phyloP scores from a whole-genome alignment of 441 rosid genomes.

The Mallotus repandus region DNA sequence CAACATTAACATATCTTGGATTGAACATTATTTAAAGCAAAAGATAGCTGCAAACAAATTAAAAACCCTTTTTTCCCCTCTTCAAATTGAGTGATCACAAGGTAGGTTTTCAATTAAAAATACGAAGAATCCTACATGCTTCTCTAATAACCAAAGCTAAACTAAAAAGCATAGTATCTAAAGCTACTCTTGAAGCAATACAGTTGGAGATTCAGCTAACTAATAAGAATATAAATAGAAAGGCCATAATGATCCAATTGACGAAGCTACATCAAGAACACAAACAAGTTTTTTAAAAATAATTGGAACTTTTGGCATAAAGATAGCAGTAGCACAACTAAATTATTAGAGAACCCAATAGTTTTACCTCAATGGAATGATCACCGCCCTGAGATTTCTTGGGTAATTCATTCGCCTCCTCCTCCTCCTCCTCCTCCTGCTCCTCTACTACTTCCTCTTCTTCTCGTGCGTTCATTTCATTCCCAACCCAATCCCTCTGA shows the following conservation, averaged over 20 bases:
- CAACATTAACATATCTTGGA: neutral
- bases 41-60: too few species aligned
- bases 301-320: too few species aligned
- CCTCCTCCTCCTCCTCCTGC: constrained; percentile 47
- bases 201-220: too few species aligned
- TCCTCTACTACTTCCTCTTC: constrained; percentile 52
- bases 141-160: neutral
- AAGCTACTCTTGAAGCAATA: neutral
- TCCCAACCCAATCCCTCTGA: constrained; percentile 78
- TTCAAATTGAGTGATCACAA: neutral
- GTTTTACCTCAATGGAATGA: constrained; percentile 38
- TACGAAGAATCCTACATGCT: neutral
- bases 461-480: constrained; percentile 36
- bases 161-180: neutral
- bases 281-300: too few species aligned
- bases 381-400: constrained; percentile 13
- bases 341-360: neutral
- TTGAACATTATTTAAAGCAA: neutral
- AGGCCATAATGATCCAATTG: neutral
- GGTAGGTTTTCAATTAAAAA: neutral
- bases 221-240: neutral
- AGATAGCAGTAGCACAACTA: too few species aligned
- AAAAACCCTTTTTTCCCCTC: too few species aligned
- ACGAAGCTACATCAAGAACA: neutral
- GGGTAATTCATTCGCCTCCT: constrained; percentile 38